Conservation (phyloP, 2,329 filamentous ascomycete species). For the Dactylellina drechsleri region DNA sequence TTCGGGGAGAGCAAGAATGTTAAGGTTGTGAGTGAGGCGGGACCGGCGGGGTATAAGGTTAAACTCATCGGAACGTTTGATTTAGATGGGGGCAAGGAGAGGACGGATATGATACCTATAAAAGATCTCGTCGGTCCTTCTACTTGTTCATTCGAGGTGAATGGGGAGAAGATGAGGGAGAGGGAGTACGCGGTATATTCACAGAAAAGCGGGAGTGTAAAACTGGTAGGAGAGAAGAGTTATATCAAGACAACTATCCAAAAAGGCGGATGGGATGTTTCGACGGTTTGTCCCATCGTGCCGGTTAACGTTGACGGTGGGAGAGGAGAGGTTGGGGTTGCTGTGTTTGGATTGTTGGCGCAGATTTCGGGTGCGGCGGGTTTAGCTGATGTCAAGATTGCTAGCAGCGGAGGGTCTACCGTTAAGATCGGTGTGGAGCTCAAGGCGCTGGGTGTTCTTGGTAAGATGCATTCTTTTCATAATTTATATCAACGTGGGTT, state of each 20-base stretch:
- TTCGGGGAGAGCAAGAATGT: slow-evolving; percentile 23
- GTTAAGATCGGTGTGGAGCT: slow-evolving; percentile 47
- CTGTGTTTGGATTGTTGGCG: slow-evolving; percentile 41
- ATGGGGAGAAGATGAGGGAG: background rate
- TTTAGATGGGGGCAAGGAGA: slow-evolving; percentile 31
- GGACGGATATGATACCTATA: slow-evolving; percentile 44
- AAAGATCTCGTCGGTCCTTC: slow-evolving; percentile 15
- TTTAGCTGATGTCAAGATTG: slow-evolving; percentile 29
- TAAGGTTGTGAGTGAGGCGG: slow-evolving; percentile 14
- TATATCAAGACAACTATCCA: slow-evolving; percentile 32
- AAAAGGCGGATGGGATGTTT: slow-evolving; percentile 42
- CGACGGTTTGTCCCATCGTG: slow-evolving; percentile 28
- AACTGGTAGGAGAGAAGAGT: slow-evolving; percentile 16
- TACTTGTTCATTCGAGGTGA: background rate
- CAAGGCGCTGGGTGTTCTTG: slow-evolving; percentile 47
- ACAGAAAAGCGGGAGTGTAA: slow-evolving; percentile 13
- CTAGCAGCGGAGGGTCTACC: slow-evolving; percentile 16
- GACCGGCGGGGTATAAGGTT: slow-evolving; percentile 26
- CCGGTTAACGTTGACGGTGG: slow-evolving; percentile 22
- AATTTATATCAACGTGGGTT: background rate
- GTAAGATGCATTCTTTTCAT: slow-evolving; percentile 19
- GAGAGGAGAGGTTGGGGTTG: slow-evolving; percentile 23
- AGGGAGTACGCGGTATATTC: slow-evolving; percentile 35
- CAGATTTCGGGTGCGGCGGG: slow-evolving; percentile 48
- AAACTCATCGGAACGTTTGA: slow-evolving; percentile 35